These are phyloP conservation scores for Insectozyma bohioensis DNA, from an alignment of 1,139 yeast genomes.

Conservation along the genomic window DNA sequence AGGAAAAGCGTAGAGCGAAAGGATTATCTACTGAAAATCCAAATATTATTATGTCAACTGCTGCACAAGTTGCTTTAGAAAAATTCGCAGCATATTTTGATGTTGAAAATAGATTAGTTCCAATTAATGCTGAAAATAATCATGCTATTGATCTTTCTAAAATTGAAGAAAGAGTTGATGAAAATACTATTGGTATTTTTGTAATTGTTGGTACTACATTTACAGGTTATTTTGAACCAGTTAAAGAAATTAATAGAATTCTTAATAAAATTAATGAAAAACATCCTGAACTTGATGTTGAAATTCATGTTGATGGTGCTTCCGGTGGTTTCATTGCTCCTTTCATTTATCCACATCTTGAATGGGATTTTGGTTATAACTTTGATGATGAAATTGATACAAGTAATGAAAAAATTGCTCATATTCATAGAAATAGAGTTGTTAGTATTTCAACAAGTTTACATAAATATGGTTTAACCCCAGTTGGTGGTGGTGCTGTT, in stretches of 20 bases:
- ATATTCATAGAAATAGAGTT: too few relatives aligned
- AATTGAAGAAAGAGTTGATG: slow-evolving; percentile 69
- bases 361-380: slow-evolving; percentile 87
- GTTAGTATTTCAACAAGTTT: slow-evolving; percentile 90
- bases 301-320: slow-evolving; percentile 94
- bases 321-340: slow-evolving; percentile 91
- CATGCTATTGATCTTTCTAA: slow-evolving; percentile 63
- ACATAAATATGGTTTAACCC: slow-evolving; percentile 86
- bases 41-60: slow-evolving; percentile 90
- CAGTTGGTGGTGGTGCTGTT: slow-evolving; percentile 94
- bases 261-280: slow-evolving; percentile 69
- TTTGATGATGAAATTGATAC: too few relatives aligned
- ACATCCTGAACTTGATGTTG: slow-evolving; percentile 66
- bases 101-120: slow-evolving; percentile 78
- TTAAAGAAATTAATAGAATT: slow-evolving; percentile 54
- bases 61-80: slow-evolving; percentile 93
- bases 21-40: slow-evolving; percentile 68
- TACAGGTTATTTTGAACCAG: slow-evolving; percentile 90
- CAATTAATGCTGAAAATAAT: slow-evolving; percentile 58
- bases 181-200: slow-evolving; percentile 89
- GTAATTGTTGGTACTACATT: slow-evolving; percentile 89
- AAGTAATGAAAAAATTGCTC: too few relatives aligned
- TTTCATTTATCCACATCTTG: slow-evolving; percentile 67
- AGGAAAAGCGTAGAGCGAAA: slow-evolving; percentile 54
- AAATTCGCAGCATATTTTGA: slow-evolving; percentile 93